A percentile compares a stretch with the other conserved stretches of the same genome.
Conservation (phyloP, 2,329 filamentous ascomycete species). For the Sordariomycetes sp. region DNA sequence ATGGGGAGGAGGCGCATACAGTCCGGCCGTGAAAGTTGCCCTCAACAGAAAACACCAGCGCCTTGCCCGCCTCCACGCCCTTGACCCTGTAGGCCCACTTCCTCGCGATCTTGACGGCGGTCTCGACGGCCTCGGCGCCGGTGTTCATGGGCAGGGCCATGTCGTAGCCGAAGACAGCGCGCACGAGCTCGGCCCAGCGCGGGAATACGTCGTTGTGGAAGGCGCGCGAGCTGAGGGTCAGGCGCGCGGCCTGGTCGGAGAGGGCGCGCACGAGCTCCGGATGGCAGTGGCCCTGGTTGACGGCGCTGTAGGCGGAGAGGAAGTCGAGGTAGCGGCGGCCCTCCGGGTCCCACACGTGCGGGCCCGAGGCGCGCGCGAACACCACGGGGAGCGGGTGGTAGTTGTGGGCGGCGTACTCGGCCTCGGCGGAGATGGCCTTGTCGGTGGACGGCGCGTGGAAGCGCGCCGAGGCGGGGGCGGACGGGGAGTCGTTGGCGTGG, state of each 20-base stretch:
- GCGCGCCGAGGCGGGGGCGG: constrained; percentile 24
- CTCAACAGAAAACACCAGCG: constrained; percentile 69
- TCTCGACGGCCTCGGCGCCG: constrained; percentile 91
- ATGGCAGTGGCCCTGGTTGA: constrained; percentile 98
- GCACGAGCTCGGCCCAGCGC: constrained; percentile 87
- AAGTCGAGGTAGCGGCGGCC: constrained; percentile 94
- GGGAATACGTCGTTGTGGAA: constrained; percentile 99
- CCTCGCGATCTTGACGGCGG: constrained; percentile 86
- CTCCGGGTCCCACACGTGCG: constrained; percentile 94
- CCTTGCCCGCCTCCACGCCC: constrained; percentile 74
- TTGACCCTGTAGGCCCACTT: constrained; percentile 99
- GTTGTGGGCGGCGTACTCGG: constrained; percentile 88
- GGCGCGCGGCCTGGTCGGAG: constrained; percentile 74
- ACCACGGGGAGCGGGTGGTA: constrained; percentile 96
- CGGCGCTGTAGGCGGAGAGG: constrained; percentile 92
- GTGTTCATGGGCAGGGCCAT: constrained; percentile 99
- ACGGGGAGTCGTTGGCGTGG: constrained; percentile 36
- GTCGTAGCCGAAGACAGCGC: constrained; percentile 82
- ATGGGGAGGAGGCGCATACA: constrained; percentile 40
- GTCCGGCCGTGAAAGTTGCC: constrained; percentile 98
- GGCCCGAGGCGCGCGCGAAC: constrained; percentile 75
- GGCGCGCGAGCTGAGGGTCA: constrained; percentile 87
- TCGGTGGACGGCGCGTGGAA: constrained; percentile 71
- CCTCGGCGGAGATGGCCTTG: constrained; percentile 69
- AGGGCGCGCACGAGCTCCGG: constrained; percentile 89